Evolutionary conservation across 768 basidiomycete genomes (phyloP).

Genomic region (Suillus tomentosus): DNA sequence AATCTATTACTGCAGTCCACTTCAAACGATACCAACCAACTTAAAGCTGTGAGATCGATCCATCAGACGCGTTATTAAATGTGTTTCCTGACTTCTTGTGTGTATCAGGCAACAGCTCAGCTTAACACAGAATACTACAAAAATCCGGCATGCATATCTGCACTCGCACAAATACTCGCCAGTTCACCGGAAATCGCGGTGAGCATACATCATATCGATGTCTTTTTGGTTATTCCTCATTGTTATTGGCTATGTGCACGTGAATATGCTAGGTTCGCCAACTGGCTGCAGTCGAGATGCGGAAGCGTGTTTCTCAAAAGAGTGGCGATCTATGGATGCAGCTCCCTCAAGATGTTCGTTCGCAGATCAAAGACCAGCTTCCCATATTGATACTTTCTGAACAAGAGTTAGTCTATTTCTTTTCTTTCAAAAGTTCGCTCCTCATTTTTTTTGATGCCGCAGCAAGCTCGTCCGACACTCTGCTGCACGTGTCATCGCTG

Average conservation of each 20-base stretch:
- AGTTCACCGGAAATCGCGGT: conserved; percentile 84
- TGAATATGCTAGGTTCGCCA: conserved; percentile 74
- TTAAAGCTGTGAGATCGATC: conserved; percentile 76
- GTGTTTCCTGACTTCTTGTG: conserved; percentile 15
- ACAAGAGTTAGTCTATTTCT: conserved; percentile 56
- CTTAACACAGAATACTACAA: conserved; percentile 95
- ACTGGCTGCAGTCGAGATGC: conserved; percentile 93
- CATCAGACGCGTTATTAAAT: conserved; percentile 29
- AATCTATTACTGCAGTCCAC: conserved; percentile 83
- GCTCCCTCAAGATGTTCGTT: conserved; percentile 65
- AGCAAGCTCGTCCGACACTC: conserved; percentile 93
- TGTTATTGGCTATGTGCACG: not conserved
- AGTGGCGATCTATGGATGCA: conserved; percentile 83
- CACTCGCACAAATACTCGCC: conserved; percentile 83
- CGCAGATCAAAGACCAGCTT: conserved; percentile 82
- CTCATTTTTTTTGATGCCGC: conserved; percentile 16
- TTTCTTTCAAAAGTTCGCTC: not conserved
- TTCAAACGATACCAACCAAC: conserved; percentile 77
- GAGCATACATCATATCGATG: conserved; percentile 36
- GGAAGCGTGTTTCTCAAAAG: conserved; percentile 85
- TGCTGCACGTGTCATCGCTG: conserved; percentile 88
- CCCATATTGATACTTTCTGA: conserved; percentile 79
- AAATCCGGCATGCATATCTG: conserved; percentile 86
- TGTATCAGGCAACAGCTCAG: conserved; percentile 78
- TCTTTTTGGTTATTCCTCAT: conserved; percentile 14